phyloP scores from a whole-genome alignment of 2,329 filamentous ascomycete genomes.

The Aureobasidium sp. region DNA sequence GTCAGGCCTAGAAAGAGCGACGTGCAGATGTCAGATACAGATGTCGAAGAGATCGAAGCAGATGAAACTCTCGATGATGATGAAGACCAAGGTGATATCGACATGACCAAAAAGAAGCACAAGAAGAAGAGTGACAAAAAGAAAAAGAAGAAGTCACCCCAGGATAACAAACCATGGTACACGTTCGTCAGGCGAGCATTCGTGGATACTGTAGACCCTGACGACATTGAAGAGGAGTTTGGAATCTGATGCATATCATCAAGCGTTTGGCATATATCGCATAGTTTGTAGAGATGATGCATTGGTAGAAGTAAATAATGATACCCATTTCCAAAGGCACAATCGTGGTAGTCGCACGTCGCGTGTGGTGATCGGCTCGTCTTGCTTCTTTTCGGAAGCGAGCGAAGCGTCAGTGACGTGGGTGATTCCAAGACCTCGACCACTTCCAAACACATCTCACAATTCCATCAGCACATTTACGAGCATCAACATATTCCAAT shows the following conservation, averaged over 20 bases:
- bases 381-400: background rate
- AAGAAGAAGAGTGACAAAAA: constrained; percentile 29
- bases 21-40: constrained; percentile 2
- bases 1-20: constrained; percentile 29
- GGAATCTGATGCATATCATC: constrained; percentile 18
- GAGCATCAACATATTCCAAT: background rate
- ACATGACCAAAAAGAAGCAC: constrained; percentile 28
- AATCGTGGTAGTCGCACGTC: background rate
- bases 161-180: constrained; percentile 61
- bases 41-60: constrained; percentile 17
- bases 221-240: constrained; percentile 50
- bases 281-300: background rate
- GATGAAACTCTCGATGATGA: constrained; percentile 25
- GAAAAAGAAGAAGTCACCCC: constrained; percentile 45
- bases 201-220: constrained; percentile 60
- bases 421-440: background rate
- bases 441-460: background rate
- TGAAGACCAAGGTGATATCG: constrained; percentile 23
- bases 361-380: background rate
- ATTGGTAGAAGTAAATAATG: background rate
- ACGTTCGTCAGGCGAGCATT: constrained; percentile 73
- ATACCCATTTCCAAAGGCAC: background rate
- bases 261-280: background rate
- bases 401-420: background rate
- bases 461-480: background rate